Conservation (phyloP, 2,329 filamentous ascomycete genomes). For the Ophiobolus disseminans region DNA sequence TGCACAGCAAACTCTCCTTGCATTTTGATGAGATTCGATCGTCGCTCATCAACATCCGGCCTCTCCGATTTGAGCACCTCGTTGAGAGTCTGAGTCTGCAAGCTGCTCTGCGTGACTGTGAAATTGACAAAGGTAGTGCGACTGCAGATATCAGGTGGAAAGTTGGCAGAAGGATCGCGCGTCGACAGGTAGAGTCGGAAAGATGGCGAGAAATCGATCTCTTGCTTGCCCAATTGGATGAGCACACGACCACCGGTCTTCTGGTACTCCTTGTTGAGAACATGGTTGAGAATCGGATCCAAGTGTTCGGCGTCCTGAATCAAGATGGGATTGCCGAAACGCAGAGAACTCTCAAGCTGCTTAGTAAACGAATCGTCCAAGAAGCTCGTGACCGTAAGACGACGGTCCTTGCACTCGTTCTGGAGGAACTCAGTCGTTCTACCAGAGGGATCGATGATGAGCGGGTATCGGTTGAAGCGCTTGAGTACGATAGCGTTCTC, state of each 20-base stretch:
- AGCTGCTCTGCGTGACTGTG: constrained; percentile 96
- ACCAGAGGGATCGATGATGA: constrained; percentile 97
- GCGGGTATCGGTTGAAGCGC: constrained; percentile 96
- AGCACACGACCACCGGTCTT: constrained; percentile 97
- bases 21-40: constrained; percentile 96
- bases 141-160: constrained; percentile 96
- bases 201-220: constrained; percentile 97
- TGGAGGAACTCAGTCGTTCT: constrained; percentile 93
- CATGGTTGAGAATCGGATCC: constrained; percentile 96
- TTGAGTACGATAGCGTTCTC: constrained; percentile 98
- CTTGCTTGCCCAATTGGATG: constrained; percentile 97
- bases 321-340: constrained; percentile 97
- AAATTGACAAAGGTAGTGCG: constrained; percentile 99
- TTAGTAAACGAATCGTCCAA: constrained; percentile 98
- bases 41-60: constrained; percentile 93
- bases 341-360: constrained; percentile 93
- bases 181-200: constrained; percentile 97
- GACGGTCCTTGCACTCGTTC: constrained; percentile 90
- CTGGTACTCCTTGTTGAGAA: constrained; percentile 99
- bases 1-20: constrained; percentile 99
- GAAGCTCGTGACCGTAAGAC: constrained; percentile 96
- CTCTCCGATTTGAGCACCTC: constrained; percentile 97
- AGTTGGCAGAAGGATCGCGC: constrained; percentile 91
- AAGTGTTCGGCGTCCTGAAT: constrained; percentile 98
- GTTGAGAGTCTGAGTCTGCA: constrained; percentile 97